Evolutionary conservation across 2,329 filamentous ascomycete species (phyloP).

Genomic region (Rhinocladiella mackenziei): DNA sequence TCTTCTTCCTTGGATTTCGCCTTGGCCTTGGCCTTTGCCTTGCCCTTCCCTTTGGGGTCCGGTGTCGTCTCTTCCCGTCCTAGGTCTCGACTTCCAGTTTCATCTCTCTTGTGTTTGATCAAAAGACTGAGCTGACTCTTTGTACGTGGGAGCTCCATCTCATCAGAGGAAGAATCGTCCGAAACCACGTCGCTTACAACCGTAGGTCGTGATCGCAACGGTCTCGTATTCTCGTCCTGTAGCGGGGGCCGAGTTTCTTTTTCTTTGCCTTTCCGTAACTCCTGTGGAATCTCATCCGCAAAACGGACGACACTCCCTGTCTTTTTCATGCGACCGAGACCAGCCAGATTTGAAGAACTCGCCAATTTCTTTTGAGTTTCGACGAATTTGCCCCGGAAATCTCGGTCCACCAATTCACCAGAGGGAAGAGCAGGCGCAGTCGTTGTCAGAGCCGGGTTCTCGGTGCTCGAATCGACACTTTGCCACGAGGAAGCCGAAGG

Average conservation of each 20-base stretch:
- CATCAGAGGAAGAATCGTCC: constrained; percentile 11
- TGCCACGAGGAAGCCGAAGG: constrained; percentile 29
- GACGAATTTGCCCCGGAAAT: constrained; percentile 39
- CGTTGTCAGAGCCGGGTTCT: constrained; percentile 4
- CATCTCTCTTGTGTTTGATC: constrained; percentile 27
- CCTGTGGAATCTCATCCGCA: constrained; percentile 21
- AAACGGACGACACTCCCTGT: constrained; percentile 27
- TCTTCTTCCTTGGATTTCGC: constrained; percentile 21
- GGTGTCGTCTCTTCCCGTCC: constrained; percentile 13
- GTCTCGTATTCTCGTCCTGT: constrained; percentile 10
- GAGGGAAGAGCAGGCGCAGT: constrained; percentile 20
- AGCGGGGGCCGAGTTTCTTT: constrained; percentile 11
- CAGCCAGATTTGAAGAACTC: constrained; percentile 24
- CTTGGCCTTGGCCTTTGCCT: constrained; percentile 18
- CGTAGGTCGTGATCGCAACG: constrained; percentile 7
- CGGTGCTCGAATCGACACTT: constrained; percentile 21
- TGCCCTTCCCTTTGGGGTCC: constrained; percentile 12
- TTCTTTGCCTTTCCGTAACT: constrained; percentile 20
- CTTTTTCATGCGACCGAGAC: constrained; percentile 19
- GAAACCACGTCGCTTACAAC: constrained; percentile 12
- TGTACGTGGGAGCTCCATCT: constrained; percentile 21
- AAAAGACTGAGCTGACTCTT: constrained; percentile 31
- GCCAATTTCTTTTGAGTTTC: constrained; percentile 30
- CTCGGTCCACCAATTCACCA: constrained; percentile 35
- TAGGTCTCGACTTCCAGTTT: constrained; percentile 21